These are phyloP conservation scores for Ogataea hybrid DNA, from an alignment of 1,139 yeast genomes.

Conservation along the genomic window DNA sequence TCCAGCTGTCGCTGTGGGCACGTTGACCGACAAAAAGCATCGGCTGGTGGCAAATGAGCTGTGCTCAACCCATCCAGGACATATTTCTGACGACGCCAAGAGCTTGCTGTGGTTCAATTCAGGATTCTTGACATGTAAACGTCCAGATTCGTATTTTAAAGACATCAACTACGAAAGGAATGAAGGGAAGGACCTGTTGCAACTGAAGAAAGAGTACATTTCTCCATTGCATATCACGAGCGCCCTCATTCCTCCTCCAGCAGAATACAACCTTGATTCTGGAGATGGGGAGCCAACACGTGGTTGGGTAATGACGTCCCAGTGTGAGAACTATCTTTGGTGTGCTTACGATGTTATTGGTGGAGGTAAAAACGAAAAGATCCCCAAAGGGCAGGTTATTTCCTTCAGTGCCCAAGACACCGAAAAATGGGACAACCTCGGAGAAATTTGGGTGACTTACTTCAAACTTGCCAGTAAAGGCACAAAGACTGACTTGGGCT, in stretches of 20 bases:
- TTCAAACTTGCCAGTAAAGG: slow-evolving; percentile 23
- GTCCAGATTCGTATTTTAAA: slow-evolving; percentile 35
- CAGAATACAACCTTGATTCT: slow-evolving; percentile 33
- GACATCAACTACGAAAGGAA: slow-evolving; percentile 34
- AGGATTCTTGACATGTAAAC: slow-evolving; percentile 62
- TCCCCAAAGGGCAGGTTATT: slow-evolving; percentile 29
- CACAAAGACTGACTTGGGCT: slow-evolving; percentile 25
- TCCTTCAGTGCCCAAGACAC: slow-evolving; percentile 22
- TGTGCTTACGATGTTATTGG: slow-evolving; percentile 57
- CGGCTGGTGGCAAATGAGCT: slow-evolving; percentile 43
- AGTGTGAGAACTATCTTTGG: slow-evolving; percentile 55
- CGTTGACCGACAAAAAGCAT: slow-evolving; percentile 31
- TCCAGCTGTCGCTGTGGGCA: slow-evolving; percentile 53
- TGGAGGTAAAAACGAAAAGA: slow-evolving; percentile 33
- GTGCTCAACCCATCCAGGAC: slow-evolving; percentile 72
- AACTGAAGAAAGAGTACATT: slow-evolving; percentile 37
- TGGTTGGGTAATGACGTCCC: slow-evolving; percentile 56
- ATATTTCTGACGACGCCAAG: slow-evolving; percentile 45
- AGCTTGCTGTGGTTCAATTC: slow-evolving; percentile 64
- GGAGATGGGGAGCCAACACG: slow-evolving; percentile 44
- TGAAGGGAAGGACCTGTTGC: slow-evolving; percentile 27
- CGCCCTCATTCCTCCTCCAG: slow-evolving; percentile 59
- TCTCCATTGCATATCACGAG: slow-evolving; percentile 48
- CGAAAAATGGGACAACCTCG: slow-evolving; percentile 28
- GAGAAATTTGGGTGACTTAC: slow-evolving; percentile 33